Evolutionary conservation across 1,284 basidiomycete genomes (phyloP).

Genomic region (Dichomitus squalens): DNA sequence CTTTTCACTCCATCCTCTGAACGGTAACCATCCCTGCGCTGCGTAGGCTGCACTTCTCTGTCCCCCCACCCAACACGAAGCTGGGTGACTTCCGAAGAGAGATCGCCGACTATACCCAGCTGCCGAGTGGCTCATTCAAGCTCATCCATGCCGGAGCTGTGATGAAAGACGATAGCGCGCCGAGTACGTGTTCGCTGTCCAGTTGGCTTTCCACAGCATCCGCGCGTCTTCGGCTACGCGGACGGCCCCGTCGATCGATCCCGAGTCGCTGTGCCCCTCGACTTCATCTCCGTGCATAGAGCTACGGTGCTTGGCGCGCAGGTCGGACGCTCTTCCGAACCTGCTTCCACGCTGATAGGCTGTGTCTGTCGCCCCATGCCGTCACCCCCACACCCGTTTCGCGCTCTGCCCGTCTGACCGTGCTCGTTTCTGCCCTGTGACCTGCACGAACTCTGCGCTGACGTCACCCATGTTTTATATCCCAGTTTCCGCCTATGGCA

Average conservation of each 20-base stretch:
- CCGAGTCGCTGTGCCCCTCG: constrained; percentile 4
- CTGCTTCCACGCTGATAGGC: constrained; percentile 10
- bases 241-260: constrained; percentile 14
- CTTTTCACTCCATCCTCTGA: constrained; percentile 1
- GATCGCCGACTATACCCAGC: constrained; percentile 66
- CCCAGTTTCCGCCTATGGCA: constrained; percentile 65
- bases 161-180: constrained; percentile 75
- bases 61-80: constrained; percentile 56
- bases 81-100: constrained; percentile 55
- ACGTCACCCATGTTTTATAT: constrained; percentile 16
- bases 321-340: constrained; percentile 15
- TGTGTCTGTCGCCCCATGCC: constrained; percentile 14
- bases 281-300: constrained; percentile 17
- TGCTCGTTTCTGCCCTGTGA: constrained; percentile 6
- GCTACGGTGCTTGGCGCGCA: constrained; percentile 8
- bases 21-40: neutral
- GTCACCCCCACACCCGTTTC: constrained; percentile 12
- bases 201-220: neutral
- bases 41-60: constrained; percentile 53
- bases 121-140: constrained; percentile 67
- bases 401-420: neutral
- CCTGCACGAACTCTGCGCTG: constrained; percentile 3
- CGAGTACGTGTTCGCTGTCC: constrained; percentile 46
- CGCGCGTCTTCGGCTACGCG: constrained; percentile 7
- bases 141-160: constrained; percentile 79